Percentiles rank a stretch among this genome's conserved stretches.
phyloP scores from a whole-genome alignment of 306 rosid species.

The Datisca glomerata region DNA sequence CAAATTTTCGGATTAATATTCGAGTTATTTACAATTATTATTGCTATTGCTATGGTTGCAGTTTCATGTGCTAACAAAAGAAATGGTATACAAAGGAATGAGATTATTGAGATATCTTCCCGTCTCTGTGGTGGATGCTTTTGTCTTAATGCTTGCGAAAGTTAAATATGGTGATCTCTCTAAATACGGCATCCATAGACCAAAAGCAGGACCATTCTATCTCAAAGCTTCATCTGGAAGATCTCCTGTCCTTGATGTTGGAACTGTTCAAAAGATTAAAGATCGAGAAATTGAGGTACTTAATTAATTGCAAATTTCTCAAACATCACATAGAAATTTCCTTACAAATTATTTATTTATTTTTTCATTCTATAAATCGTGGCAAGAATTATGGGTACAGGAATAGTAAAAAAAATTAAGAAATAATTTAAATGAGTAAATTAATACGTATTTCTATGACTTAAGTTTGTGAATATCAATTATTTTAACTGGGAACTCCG shows the following conservation, averaged over 20 bases:
- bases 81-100: slow-evolving; percentile 27
- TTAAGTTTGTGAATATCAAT: too few relatives aligned
- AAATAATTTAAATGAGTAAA: too few relatives aligned
- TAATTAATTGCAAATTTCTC: background rate
- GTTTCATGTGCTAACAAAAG: slow-evolving; percentile 37
- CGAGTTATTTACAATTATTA: too few relatives aligned
- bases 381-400: too few relatives aligned
- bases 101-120: slow-evolving; percentile 16
- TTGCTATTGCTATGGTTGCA: slow-evolving; percentile 10
- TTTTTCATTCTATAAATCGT: too few relatives aligned
- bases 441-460: too few relatives aligned
- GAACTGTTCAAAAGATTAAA: slow-evolving; percentile 27
- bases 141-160: background rate
- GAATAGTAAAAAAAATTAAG: too few relatives aligned
- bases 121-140: slow-evolving; percentile 11
- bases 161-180: slow-evolving; percentile 27
- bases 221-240: slow-evolving; percentile 22
- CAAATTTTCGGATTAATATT: too few relatives aligned
- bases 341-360: too few relatives aligned
- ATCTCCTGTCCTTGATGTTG: slow-evolving; percentile 38
- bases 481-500: too few relatives aligned
- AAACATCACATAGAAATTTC: background rate
- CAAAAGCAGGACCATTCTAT: slow-evolving; percentile 32
- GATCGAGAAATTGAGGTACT: slow-evolving; percentile 28
- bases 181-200: slow-evolving; percentile 18